A percentile compares a stretch with the other conserved stretches of the same genome.
These are phyloP conservation scores for Penicillium cosmopolitanum DNA, from an alignment of 495 filamentous ascomycete species.

Conservation along the genomic window DNA sequence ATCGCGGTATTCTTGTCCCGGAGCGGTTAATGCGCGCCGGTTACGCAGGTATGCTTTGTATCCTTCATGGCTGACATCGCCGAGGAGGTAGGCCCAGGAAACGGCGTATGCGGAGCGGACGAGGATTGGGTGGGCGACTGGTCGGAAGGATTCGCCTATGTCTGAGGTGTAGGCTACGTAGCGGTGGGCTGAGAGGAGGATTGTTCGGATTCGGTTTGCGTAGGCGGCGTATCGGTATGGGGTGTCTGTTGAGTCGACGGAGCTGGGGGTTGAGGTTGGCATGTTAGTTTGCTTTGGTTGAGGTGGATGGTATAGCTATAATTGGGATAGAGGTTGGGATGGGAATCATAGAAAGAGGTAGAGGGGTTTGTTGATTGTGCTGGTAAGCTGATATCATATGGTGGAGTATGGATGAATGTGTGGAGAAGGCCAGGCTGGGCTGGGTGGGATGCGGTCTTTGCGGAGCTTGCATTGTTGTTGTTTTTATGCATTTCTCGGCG, in stretches of 20 bases:
- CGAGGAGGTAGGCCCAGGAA: constrained; percentile 89
- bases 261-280: constrained; percentile 50
- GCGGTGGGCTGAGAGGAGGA: constrained; percentile 87
- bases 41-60: constrained; percentile 93
- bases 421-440: not conserved
- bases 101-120: constrained; percentile 85
- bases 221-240: constrained; percentile 92
- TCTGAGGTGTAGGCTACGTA: constrained; percentile 98
- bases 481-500: too few relatives aligned
- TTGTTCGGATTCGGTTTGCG: constrained; percentile 81
- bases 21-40: constrained; percentile 54
- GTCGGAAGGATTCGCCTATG: constrained; percentile 95
- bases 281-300: constrained; percentile 14
- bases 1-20: constrained; percentile 47
- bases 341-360: too few relatives aligned
- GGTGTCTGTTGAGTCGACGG: constrained; percentile 79
- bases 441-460: not conserved
- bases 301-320: not conserved
- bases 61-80: constrained; percentile 90
- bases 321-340: not conserved
- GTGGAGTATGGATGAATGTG: not conserved
- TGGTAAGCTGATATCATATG: not conserved
- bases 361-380: not conserved
- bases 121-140: constrained; percentile 81
- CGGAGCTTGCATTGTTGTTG: not conserved